phyloP scores from a whole-genome alignment of 2,329 filamentous ascomycete genomes.

The Penicillium sp. region DNA sequence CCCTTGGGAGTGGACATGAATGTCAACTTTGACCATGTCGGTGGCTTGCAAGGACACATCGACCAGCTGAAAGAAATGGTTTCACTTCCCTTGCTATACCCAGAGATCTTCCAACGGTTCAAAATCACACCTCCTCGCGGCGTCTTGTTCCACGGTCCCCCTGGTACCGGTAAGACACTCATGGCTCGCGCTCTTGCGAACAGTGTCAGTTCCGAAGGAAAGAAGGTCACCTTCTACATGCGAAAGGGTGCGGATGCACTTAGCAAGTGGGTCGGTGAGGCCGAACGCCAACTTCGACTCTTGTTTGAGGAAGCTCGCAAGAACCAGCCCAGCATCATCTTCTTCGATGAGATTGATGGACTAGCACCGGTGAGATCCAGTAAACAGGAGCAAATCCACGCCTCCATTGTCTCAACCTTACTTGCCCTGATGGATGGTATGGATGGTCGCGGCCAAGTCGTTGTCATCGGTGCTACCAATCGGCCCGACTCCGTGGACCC shows the following conservation, averaged over 20 bases:
- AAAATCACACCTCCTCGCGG: conserved; percentile 92
- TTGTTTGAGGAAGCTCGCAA: conserved; percentile 95
- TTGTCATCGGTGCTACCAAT: conserved; percentile 98
- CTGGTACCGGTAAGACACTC: conserved; percentile 97
- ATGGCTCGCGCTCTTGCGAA: conserved; percentile 90
- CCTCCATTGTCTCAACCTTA: conserved; percentile 94
- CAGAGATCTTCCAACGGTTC: conserved; percentile 88
- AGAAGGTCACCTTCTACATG: conserved; percentile 99
- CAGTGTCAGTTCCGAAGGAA: conserved; percentile 82
- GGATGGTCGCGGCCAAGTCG: conserved; percentile 97
- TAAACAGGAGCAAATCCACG: conserved; percentile 98
- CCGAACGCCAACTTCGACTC: conserved; percentile 88
- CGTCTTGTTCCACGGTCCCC: conserved; percentile 94
- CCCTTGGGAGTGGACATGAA: conserved; percentile 89
- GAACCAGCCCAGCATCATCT: conserved; percentile 97
- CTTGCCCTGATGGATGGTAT: conserved; percentile 95
- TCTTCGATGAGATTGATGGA: conserved; percentile 97
- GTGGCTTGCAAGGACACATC: conserved; percentile 89
- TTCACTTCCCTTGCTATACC: conserved; percentile 87
- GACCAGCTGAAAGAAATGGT: conserved; percentile 99
- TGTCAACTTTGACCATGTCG: conserved; percentile 92
- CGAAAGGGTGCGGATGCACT: conserved; percentile 96
- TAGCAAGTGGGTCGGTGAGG: conserved; percentile 98
- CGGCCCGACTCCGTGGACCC: conserved; percentile 95
- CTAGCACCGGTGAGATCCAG: conserved; percentile 93